These are phyloP conservation scores for Candida krabiensis DNA, from an alignment of 805 yeast species.

Conservation along the genomic window DNA sequence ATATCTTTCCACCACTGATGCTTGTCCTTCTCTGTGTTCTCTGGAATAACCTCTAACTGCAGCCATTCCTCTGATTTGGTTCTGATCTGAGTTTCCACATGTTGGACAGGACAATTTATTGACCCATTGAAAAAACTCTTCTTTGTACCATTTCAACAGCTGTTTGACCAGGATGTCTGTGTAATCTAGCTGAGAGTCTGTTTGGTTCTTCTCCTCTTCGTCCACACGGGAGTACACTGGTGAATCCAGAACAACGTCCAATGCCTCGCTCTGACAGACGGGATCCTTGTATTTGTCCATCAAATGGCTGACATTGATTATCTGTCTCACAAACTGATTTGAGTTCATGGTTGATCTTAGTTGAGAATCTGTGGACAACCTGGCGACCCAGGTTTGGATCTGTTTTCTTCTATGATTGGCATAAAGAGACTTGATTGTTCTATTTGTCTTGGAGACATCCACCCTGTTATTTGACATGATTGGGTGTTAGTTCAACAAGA, in stretches of 20 bases:
- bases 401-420: constrained; percentile 9
- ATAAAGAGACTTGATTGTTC: constrained; percentile 9
- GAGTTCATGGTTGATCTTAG: constrained; percentile 1
- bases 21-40: constrained; percentile 48
- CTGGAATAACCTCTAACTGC: constrained; percentile 41
- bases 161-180: constrained; percentile 61
- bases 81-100: constrained; percentile 46
- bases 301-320: constrained; percentile 10
- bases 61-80: constrained; percentile 40
- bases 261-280: constrained; percentile 50
- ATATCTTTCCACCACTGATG: constrained; percentile 64
- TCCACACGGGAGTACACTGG: constrained; percentile 56
- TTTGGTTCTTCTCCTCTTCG: constrained; percentile 23
- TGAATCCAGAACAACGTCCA: constrained; percentile 61
- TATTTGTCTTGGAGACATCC: constrained; percentile 3
- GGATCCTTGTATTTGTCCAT: constrained; percentile 42
- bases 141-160: constrained; percentile 67
- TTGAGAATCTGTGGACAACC: constrained; percentile 1
- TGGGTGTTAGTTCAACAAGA: too few species aligned
- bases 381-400: not conserved
- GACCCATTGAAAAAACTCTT: constrained; percentile 82
- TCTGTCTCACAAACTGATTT: constrained; percentile 13
- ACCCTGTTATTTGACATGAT: too few species aligned
- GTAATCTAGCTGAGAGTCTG: constrained; percentile 35
- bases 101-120: constrained; percentile 60